Base-by-base conservation (phyloP, 352 stramenopile genomes). In the Nothophytophthora sp. region DNA sequence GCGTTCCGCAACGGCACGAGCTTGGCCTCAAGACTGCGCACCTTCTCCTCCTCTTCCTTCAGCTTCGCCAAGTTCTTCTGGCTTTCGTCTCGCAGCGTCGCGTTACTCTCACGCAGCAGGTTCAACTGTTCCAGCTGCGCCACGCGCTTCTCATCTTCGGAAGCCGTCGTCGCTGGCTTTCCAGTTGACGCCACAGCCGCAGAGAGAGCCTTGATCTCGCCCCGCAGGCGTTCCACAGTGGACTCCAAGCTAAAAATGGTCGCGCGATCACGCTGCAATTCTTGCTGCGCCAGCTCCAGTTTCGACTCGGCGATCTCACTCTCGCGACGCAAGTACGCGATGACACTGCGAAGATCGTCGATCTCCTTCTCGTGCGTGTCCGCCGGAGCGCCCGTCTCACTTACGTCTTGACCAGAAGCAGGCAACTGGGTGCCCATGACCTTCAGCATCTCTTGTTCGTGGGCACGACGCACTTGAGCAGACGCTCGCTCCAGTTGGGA, bases 41-140 rank as follows among this genome's bases (percentile, higher is more conserved):
- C 63, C 30, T 78, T 77, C 5, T 68, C 53, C 38, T 88, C 66
- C 46, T 88, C 73, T 27, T 68, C 57, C 35, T 84, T 80, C 3
- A 86, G 45, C 18, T 74, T 78, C 5, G 55, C 55, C 46, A 84
- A 47, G 30, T 63, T 84, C 54, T 81, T 76, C 39, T 89, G 67
- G 52, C 72, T 81, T 45, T 93, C 80, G 23, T 88, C 80, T 8
- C 82, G 80, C 45, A 93, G 56, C 30, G 67, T 90, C 12, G 82
- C 82, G 49, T 93, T 93, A 43, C 80, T 91, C 36, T 93, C 82
- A 13, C 82, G 80, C 28, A 93, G 43, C 11, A 93, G 55, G 45
- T 65, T 87, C n/a, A 93, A 48, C 50, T 89, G 78, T 37, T 93
- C 76, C 2, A 93, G 50, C 51, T 88, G 71, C 27, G 77, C 80